These are phyloP conservation scores for Carex kokanica DNA, from an alignment of 176 grass and related monocot genomes.

Conservation along the genomic window DNA sequence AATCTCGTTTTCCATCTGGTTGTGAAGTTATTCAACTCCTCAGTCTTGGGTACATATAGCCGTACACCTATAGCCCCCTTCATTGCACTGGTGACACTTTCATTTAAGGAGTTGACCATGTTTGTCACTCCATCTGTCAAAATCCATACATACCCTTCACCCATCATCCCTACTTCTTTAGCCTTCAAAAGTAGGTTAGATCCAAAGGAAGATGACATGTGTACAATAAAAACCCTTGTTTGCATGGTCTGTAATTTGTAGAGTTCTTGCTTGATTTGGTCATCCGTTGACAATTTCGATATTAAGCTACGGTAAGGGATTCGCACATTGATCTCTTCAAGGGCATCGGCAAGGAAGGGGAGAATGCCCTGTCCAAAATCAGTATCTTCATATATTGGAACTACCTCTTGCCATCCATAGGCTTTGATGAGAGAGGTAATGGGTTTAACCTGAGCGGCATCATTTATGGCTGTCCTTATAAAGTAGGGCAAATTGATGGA, in stretches of 20 bases:
- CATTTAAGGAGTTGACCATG: constrained; percentile 34
- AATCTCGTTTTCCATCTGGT: constrained; percentile 47
- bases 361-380: constrained; percentile 48
- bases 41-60: constrained; percentile 33
- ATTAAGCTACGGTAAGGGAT: constrained; percentile 35
- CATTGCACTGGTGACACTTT: constrained; percentile 30
- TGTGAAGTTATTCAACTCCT: constrained; percentile 32
- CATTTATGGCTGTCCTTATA: no score
- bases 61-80: constrained; percentile 44
- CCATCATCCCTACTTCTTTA: constrained; percentile 52
- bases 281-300: constrained; percentile 22
- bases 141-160: constrained; percentile 47
- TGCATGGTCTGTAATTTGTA: constrained; percentile 35
- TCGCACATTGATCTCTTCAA: constrained; percentile 30
- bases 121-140: constrained; percentile 42
- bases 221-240: constrained; percentile 39
- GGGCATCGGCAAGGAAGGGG: constrained; percentile 32
- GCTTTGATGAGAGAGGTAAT: constrained; percentile 46
- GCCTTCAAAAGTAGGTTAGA: constrained; percentile 39
- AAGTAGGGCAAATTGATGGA: no score
- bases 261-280: constrained; percentile 41
- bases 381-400: constrained; percentile 38
- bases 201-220: constrained; percentile 36
- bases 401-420: constrained; percentile 57
- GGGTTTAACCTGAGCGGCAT: no score